Evolutionary conservation across 2,329 filamentous ascomycete genomes (phyloP), one percentile per base, ranked within the genome.

Genomic region (Xylariaceae sp.): DNA sequence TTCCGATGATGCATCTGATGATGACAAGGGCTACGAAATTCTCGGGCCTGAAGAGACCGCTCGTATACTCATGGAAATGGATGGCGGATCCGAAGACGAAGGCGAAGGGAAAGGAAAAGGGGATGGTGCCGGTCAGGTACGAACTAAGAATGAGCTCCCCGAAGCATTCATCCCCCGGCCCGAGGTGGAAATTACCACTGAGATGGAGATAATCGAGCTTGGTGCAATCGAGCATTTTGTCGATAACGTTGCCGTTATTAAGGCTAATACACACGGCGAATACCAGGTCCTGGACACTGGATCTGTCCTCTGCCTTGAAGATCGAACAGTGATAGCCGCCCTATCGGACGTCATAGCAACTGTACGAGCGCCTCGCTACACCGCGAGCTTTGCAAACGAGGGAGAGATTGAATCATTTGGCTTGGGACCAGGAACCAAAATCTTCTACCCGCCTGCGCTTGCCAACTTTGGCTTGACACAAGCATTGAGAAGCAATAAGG

Each of bases 381-480:
- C 87, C 1, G 81, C 96, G 9, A 81, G 84, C 36, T 95, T 95
- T 68, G 78, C 80, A 15, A 85, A 81, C 46, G 74, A 81, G 1
- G 80, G 83, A 6, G 88, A 91, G 51, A 81, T 95, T 41, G 74
- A 78, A 36, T 80, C 84, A 39, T 75, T 85, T 21, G 86, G 84
- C 5, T 71, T 96, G n/a, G 71, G 75, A n/a, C 74, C 82, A 39
- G 89, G 87, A 26, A 83, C 81, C 2, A 81, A 82, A 46, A 74
- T 97, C 2, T 96, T 83, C 73, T 97, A 96, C 66, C 84, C 92
- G 2, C 80, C 86, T 42, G 76, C 82, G 8, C 87, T 94, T 68
- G 90, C 90, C 39, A 85, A 80, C 0, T 95, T 87, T 63, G 89
- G 96, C 51, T 94, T 96, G 67, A 96, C 92, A 0, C 82, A 94